Evolutionary conservation across 2,329 filamentous ascomycete species (phyloP).

Genomic region (Pseudocercospora musae): DNA sequence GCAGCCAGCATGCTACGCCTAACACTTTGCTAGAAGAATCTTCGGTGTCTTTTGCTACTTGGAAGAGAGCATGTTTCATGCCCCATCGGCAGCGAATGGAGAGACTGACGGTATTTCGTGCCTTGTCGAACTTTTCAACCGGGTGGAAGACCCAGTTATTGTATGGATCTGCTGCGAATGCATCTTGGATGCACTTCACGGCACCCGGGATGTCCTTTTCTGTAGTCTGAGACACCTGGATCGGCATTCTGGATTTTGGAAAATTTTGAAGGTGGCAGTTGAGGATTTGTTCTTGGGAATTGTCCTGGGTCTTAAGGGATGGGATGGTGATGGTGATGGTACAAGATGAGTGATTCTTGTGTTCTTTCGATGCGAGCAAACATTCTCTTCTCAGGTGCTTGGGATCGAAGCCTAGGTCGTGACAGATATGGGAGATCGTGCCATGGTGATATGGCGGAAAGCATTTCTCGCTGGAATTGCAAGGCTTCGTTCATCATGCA

Average conservation of each 20-base stretch:
- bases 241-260: slow-evolving; percentile 27
- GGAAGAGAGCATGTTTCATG: slow-evolving; percentile 66
- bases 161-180: slow-evolving; percentile 66
- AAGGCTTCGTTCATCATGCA: neutral
- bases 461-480: neutral
- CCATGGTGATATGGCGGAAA: neutral
- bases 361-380: neutral
- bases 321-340: no score
- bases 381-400: neutral
- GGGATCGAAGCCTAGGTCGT: neutral
- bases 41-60: slow-evolving; percentile 60
- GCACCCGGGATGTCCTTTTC: slow-evolving; percentile 61
- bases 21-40: slow-evolving; percentile 51
- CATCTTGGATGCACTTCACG: slow-evolving; percentile 63
- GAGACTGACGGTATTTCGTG: slow-evolving; percentile 62
- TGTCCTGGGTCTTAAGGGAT: neutral
- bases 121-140: slow-evolving; percentile 48
- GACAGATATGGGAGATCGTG: neutral
- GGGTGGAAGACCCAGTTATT: slow-evolving; percentile 61
- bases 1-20: slow-evolving; percentile 71
- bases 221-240: slow-evolving; percentile 56
- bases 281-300: neutral
- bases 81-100: slow-evolving; percentile 67
- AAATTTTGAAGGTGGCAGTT: neutral
- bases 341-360: neutral